Evolutionary conservation across 257 asterid genomes (phyloP).

Genomic region (Lavandula angustifolia): DNA sequence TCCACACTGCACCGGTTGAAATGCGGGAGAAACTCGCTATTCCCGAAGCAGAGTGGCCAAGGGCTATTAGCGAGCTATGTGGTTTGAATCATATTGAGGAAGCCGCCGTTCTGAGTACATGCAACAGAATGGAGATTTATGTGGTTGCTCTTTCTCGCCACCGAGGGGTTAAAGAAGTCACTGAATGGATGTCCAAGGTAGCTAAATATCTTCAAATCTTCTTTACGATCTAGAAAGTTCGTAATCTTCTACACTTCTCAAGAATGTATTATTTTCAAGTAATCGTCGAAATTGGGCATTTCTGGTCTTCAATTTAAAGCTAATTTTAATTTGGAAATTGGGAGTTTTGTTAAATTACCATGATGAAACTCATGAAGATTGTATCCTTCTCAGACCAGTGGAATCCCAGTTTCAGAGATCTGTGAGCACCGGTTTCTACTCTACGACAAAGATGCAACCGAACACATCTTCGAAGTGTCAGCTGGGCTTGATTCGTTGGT

Average conservation of each 20-base stretch:
- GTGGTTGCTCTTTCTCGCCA: conserved; percentile 92
- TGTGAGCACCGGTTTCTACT: conserved; percentile 87
- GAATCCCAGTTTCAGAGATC: conserved; percentile 77
- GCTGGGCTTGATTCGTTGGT: conserved; percentile 95
- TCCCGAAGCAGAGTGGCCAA: conserved; percentile 96
- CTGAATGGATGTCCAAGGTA: conserved; percentile 99
- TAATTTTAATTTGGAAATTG: too few relatives aligned
- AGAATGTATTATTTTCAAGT: too few relatives aligned
- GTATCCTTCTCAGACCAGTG: conserved; percentile 68
- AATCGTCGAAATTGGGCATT: too few relatives aligned
- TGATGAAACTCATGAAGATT: conserved; percentile 23
- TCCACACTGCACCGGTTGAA: conserved; percentile 89
- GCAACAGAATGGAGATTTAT: conserved; percentile 92
- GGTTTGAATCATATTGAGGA: conserved; percentile 89
- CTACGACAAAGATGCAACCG: conserved; percentile 85
- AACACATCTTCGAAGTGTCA: conserved; percentile 88
- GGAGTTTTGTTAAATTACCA: neutral
- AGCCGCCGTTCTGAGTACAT: conserved; percentile 96
- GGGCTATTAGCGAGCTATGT: conserved; percentile 83
- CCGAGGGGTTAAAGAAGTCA: conserved; percentile 93
- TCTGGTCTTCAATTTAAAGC: neutral
- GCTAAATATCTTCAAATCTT: conserved; percentile 12
- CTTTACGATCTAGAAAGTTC: too few relatives aligned
- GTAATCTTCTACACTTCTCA: too few relatives aligned
- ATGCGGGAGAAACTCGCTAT: conserved; percentile 91